Evolutionary conservation across 805 yeast genomes (phyloP), one percentile per base, ranked within the genome.

Genomic region (Lipomyces yamanashiensis): DNA sequence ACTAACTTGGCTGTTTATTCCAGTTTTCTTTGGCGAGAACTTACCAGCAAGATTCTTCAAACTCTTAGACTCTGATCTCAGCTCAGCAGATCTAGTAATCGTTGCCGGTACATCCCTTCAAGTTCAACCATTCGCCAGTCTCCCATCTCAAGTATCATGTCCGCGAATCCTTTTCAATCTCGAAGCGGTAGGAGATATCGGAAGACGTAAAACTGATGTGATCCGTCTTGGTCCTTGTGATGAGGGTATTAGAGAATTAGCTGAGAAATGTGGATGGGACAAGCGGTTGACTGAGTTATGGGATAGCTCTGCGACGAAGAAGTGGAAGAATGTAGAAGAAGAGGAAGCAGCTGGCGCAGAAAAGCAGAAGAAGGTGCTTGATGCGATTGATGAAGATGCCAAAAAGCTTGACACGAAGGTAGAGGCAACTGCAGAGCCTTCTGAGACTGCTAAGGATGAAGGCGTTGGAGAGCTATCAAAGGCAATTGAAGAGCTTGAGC

Each of bases 61-160:
- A 1, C 70, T 75, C 12, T 87, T 95, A 89, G 93, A 88, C 2
- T 67, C 74, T 13, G 89, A 85, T 70, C 73, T 82, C 40, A 78
- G 80, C 1, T 80, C 76, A 21, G 76, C 86, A 33, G 91, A 87
- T 69, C 74, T 92, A 34, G 90, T 91, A 0, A 84, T 93, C 23
- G 92, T 93, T 0, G 97, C 96, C 0, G 99, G 99, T 0, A 91
- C 98, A 0, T 90, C 97, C 0, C 81, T 93, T 45, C 85, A 92
- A 0, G 98, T 93, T 0, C 85, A 85, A 67, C 99, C 99, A 1
- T 93, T 93, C 81, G 97, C 97, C 0, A 80, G 85, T 9, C 77
- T 93, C 56, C 97, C 97, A 0, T 75, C 83, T 1, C 92, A 80
- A 3, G 70, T 71, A 1, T 71, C 75, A 0, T 75, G 84, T 19